Evolutionary conservation across 805 yeast genomes (phyloP), one percentile per base, ranked within the genome.

Genomic region (Cyberlindnera nakhonratchasimensis): DNA sequence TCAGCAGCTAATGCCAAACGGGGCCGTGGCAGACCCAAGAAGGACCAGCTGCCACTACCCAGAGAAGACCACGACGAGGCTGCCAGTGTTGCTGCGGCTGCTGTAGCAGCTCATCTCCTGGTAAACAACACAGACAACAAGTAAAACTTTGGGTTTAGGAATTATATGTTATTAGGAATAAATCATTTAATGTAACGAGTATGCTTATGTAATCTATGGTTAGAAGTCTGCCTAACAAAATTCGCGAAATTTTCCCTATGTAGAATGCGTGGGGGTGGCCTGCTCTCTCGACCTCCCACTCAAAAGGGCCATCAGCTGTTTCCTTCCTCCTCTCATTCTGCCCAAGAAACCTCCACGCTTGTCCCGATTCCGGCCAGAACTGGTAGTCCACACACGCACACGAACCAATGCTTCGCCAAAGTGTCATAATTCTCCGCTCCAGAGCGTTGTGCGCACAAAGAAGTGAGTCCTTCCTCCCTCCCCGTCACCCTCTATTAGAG

Each of bases 21-120:
- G 20, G 42, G 53, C 8, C 34, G 52, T 22, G 52, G 55, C 18
- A 44, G 51, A 39, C 51, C 54, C 12, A 53, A 34, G 32, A 43
- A 53, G 40, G 31, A 29, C n/a, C n/a, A n/a, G 18, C 21, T 14
- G 7, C 23, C 29, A 9, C 22, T 29, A 5, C 33, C 40, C 5
- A 29, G 18, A n/a, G 41, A 40, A 24, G 43, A 30, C 14, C 43
- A 40, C 9, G 47, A 39, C 32, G 47, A 18, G 10, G 43, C 39
- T 11, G 29, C 38, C 17, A 43, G 42, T 21, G 44, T 44, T 6
- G 50, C 46, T 25, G 50, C 46, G 11, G 50, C 50, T 33, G 50
- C 46, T 3, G 50, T 42, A 17, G 47, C 47, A 25, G 41, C 31
- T 5, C 42, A 39, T 25, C 33, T 43, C 18, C 28, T 37, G 32